phyloP scores from a whole-genome alignment of 371 early-diverging fungal genomes.

The Mucor circinelloides region DNA sequence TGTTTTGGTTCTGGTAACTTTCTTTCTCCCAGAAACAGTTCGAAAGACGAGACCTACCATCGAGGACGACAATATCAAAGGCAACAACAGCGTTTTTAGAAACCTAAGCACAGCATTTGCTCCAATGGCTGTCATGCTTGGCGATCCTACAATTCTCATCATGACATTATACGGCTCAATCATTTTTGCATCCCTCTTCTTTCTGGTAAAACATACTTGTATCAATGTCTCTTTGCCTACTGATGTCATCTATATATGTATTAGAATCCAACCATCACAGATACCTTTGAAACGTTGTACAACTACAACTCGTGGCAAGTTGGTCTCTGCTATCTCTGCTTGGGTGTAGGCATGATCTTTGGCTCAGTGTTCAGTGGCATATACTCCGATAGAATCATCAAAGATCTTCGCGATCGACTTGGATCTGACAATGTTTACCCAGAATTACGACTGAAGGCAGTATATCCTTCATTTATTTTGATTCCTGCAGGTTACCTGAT shows the following conservation, averaged over 20 bases:
- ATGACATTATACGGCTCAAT: constrained; percentile 31
- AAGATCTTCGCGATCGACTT: constrained; percentile 11
- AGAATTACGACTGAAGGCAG: constrained; percentile 47
- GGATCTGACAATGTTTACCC: constrained; percentile 17
- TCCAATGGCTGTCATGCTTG: constrained; percentile 27
- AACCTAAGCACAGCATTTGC: neutral
- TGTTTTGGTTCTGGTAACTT: constrained; percentile 16
- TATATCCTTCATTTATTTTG: constrained; percentile 45
- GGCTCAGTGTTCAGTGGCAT: constrained; percentile 53
- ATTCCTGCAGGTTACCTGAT: constrained; percentile 55
- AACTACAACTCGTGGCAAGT: constrained; percentile 32
- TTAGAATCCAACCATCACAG: constrained; percentile 47
- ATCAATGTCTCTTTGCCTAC: neutral
- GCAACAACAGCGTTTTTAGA: neutral
- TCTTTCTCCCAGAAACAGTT: constrained; percentile 35
- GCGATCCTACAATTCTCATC: constrained; percentile 30
- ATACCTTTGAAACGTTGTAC: constrained; percentile 38
- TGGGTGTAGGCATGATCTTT: constrained; percentile 47
- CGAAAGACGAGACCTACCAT: neutral
- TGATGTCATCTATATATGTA: neutral
- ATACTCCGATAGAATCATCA: constrained; percentile 48
- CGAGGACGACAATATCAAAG: neutral
- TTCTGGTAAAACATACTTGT: constrained; percentile 30
- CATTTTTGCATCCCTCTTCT: constrained; percentile 32
- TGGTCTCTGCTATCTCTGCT: constrained; percentile 49